Evolutionary conservation across 2,329 filamentous ascomycete species (phyloP), one percentile per base, ranked within the genome.

Genomic region (Diaporthe sp.): DNA sequence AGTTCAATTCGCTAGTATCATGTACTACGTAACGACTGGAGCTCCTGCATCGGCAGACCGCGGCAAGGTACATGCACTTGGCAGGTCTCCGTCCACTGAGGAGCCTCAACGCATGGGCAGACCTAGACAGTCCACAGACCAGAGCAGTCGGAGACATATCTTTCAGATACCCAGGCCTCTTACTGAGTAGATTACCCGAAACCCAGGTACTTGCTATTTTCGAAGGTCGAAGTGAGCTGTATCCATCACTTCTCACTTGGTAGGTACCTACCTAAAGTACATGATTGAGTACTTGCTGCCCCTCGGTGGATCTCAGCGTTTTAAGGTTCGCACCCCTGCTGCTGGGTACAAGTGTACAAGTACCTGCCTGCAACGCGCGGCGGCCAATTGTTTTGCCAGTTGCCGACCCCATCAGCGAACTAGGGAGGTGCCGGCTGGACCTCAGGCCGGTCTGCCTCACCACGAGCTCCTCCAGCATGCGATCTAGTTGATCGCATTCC

Each of bases 11-110:
- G 73, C 73, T 73, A 75, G 73, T 46, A 73, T 65, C 58, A 46
- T 28, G 37, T 70, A 76, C 73, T 76, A 76, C 73, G 75, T 75
- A 75, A 75, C 55, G 34, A 69, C 67, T 75, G 75, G 61, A 58
- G 73, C 75, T 80, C 79, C 80, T 81, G 78, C 74, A 81, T 81
- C 80, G 80, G 80, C 78, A 74, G 72, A 44, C 65, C 15, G n/a
- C 65, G 65, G 22, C 65, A 69, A 28, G 65, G 65, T 69, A 55
- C 49, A 51, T 68, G 46, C 34, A 53, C 65, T 51, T 68, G 65
- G 46, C 46, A 53, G 46, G 22, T 37, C 15, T 31, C 42, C 5
- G 62, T 25, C 28, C 28, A 28, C 42, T 13, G 44, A 19, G 42
- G 22, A 17, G 9, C 19, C 25, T 34, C 61, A 22, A 28, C 9